Conservation (phyloP, 2,329 filamentous ascomycete species). For the Blastomyces gilchristii region DNA sequence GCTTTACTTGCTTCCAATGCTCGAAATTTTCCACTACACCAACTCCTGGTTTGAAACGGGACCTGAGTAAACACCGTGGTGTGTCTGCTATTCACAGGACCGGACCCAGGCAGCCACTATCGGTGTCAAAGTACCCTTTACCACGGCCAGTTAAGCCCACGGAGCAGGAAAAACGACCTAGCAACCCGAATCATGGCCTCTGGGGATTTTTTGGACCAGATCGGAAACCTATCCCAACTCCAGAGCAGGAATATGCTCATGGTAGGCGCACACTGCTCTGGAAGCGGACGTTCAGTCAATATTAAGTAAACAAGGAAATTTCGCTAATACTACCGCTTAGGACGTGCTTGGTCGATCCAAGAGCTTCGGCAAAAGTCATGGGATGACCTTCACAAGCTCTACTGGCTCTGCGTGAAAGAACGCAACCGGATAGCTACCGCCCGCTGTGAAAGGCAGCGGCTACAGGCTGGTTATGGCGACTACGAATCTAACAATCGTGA, state of each 20-base stretch:
- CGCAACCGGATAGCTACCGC: conserved; percentile 80
- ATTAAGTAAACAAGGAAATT: background rate
- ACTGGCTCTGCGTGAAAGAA: conserved; percentile 92
- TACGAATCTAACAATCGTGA: conserved; percentile 56
- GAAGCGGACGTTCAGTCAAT: background rate
- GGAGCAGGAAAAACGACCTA: conserved; percentile 39
- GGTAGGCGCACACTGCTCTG: conserved; percentile 38
- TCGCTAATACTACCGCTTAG: conserved; percentile 25
- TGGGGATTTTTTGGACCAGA: conserved; percentile 81
- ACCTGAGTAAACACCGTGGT: conserved; percentile 70
- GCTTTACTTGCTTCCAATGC: conserved; percentile 8
- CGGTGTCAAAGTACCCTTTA: conserved; percentile 58
- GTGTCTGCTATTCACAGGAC: conserved; percentile 71
- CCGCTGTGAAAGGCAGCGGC: conserved; percentile 54
- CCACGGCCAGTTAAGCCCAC: conserved; percentile 37
- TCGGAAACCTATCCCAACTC: conserved; percentile 58
- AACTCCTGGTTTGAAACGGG: conserved; percentile 43
- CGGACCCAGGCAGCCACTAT: conserved; percentile 63
- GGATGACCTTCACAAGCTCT: conserved; percentile 84
- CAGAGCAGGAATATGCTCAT: conserved; percentile 59
- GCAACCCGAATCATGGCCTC: conserved; percentile 69
- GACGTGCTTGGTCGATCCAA: conserved; percentile 71
- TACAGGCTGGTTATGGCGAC: conserved; percentile 64
- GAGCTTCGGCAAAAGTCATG: conserved; percentile 84
- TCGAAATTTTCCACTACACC: conserved; percentile 17